phyloP scores from a whole-genome alignment of 306 rosid species.

The Vachellia pachyceras region DNA sequence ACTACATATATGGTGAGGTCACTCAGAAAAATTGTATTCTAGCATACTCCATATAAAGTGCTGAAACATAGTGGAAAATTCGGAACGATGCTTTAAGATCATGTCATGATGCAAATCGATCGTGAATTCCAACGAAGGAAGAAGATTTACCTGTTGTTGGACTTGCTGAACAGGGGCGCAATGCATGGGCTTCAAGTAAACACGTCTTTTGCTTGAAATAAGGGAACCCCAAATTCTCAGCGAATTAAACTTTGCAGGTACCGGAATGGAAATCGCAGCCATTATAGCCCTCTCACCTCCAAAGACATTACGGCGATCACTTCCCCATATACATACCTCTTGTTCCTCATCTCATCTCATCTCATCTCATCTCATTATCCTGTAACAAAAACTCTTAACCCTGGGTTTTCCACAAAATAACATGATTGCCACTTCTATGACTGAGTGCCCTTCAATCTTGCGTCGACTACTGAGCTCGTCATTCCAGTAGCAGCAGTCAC shows the following conservation, averaged over 20 bases:
- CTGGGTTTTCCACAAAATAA: conserved; percentile 16
- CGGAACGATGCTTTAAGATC: background rate
- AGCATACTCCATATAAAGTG: background rate
- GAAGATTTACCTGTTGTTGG: conserved; percentile 46
- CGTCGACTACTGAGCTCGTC: background rate
- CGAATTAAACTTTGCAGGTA: conserved; percentile 22
- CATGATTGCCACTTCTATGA: conserved; percentile 31
- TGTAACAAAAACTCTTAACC: conserved; percentile 7
- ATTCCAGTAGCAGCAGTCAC: background rate
- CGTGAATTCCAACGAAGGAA: background rate
- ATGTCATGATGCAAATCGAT: background rate
- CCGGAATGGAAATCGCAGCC: conserved; percentile 43
- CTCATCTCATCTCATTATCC: conserved; percentile 41
- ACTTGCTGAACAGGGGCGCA: conserved; percentile 55
- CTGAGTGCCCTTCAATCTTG: background rate
- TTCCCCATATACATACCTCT: background rate
- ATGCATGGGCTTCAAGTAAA: conserved; percentile 42
- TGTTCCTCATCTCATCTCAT: conserved; percentile 34
- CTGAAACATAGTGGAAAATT: background rate
- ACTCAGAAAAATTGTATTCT: background rate
- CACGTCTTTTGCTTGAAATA: conserved; percentile 23
- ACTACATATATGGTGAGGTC: background rate
- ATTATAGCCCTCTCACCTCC: conserved; percentile 29
- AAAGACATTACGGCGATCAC: background rate
- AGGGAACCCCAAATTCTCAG: conserved; percentile 4